Base-by-base conservation (phyloP, 202 grass and related monocot species). In the Cymbopogon flexuosus region DNA sequence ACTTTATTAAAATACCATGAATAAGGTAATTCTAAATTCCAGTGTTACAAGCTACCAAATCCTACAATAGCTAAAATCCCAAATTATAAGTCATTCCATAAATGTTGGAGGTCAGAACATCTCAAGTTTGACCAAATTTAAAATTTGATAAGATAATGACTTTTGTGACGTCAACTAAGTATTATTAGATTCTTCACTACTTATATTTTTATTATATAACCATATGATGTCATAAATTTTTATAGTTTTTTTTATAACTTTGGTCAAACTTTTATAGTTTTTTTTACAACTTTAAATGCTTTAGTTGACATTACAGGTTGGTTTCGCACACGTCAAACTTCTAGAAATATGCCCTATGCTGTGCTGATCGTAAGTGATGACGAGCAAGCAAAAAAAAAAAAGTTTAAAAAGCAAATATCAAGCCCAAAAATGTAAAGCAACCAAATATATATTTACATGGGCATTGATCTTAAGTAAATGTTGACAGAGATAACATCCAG, bases 371-470 rank as follows among this genome's bases (percentile, higher is more conserved):
- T 10, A 57, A 73, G 12, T 73, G 10, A 73, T 31, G 3, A 72
- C 12, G 45, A 52, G 0, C 29, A 39, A 19, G 3, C 10, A 47
- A 47, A 16, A 69, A 68, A 61, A 37, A 12, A 1, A 30, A 18
- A 1, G 3, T n/a, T n/a, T n/a, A 12, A 12, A 16, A 64, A 10
- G 13, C 3, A 63, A 69, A 74, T 22, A 34, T 19, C 16, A 22
- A 76, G 29, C 7, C 36, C 16, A 66, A 24, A 66, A n/a, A 9
- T 10, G 11, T 23, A 65, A 64, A 1, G 21, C 3, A 41, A 80
- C 13, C 15, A 81, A 42, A 30, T 29, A 58, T 64, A 30, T 29
- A 58, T 64, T 82, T 59, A 82, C 34, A 82, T 14, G 61, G 39
- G 10, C 7, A 46, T 29, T 23, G 21, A 56, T 15, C 5, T 27